A percentile compares a stretch with the other conserved stretches of the same genome.
phyloP scores from a whole-genome alignment of 2,329 filamentous ascomycete species.

The Cadophora sp. region DNA sequence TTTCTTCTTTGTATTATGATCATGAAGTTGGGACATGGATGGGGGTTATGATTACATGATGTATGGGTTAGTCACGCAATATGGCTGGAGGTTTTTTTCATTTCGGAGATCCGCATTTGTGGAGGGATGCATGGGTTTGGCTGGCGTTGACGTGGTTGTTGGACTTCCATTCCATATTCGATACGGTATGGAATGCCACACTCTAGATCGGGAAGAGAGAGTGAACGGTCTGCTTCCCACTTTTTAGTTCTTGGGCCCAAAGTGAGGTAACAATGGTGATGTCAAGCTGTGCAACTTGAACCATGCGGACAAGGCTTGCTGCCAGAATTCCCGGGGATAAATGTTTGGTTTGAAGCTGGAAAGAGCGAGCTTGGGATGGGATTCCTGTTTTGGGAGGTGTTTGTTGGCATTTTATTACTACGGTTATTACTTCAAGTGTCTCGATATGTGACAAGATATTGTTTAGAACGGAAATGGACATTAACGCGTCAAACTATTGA shows the following conservation, averaged over 20 bases:
- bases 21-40: background rate
- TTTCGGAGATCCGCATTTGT: background rate
- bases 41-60: slow-evolving; percentile 4
- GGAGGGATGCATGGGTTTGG: background rate
- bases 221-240: too few species aligned
- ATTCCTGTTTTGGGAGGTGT: background rate
- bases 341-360: too few species aligned
- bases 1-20: slow-evolving; percentile 12
- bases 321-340: background rate
- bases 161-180: background rate
- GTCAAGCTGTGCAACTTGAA: too few species aligned
- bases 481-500: slow-evolving; percentile 5
- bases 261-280: too few species aligned
- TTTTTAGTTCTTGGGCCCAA: too few species aligned
- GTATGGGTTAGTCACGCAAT: background rate
- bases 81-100: slow-evolving; percentile 2
- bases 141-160: slow-evolving; percentile 4
- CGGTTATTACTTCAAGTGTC: background rate
- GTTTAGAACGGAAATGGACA: background rate
- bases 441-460: background rate
- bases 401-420: background rate
- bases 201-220: background rate
- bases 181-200: background rate
- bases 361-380: background rate
- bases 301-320: background rate